Evolutionary conservation across 164 flowering plant species (phyloP).

Genomic region (Sedum album): DNA sequence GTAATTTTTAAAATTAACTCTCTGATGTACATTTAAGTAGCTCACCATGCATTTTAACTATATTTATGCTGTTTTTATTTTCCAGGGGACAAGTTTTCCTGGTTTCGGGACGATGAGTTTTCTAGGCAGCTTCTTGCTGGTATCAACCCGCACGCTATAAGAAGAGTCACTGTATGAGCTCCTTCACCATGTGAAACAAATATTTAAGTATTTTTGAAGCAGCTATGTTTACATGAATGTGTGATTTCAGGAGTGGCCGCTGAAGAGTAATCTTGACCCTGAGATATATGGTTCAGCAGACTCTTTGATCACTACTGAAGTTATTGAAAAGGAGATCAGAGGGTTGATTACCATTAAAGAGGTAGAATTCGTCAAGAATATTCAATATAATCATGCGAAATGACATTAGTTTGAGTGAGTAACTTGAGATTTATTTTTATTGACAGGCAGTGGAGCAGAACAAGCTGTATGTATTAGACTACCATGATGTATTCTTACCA

Average conservation of each 20-base stretch:
- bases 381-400: too few species aligned
- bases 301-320: slow-evolving; percentile 68
- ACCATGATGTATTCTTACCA: slow-evolving; percentile 55
- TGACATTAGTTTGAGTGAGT: too few species aligned
- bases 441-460: slow-evolving; percentile 48
- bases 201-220: too few species aligned
- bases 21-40: too few species aligned
- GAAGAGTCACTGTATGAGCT: slow-evolving; percentile 58
- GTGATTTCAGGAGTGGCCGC: slow-evolving; percentile 91
- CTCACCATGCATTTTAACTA: too few species aligned
- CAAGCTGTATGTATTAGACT: slow-evolving; percentile 54
- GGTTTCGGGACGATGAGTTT: slow-evolving; percentile 85
- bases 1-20: slow-evolving; percentile 1
- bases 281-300: slow-evolving; percentile 69
- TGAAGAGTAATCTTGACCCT: slow-evolving; percentile 76
- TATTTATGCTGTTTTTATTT: too few species aligned
- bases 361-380: too few species aligned
- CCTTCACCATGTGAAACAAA: too few species aligned
- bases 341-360: too few species aligned
- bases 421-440: too few species aligned
- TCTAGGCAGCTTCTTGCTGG: slow-evolving; percentile 84
- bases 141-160: slow-evolving; percentile 76
- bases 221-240: too few species aligned
- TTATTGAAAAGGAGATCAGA: slow-evolving; percentile 57
- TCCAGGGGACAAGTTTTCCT: slow-evolving; percentile 85